These are phyloP conservation scores for Mycena filopes DNA, from an alignment of 768 basidiomycete genomes.

Conservation along the genomic window DNA sequence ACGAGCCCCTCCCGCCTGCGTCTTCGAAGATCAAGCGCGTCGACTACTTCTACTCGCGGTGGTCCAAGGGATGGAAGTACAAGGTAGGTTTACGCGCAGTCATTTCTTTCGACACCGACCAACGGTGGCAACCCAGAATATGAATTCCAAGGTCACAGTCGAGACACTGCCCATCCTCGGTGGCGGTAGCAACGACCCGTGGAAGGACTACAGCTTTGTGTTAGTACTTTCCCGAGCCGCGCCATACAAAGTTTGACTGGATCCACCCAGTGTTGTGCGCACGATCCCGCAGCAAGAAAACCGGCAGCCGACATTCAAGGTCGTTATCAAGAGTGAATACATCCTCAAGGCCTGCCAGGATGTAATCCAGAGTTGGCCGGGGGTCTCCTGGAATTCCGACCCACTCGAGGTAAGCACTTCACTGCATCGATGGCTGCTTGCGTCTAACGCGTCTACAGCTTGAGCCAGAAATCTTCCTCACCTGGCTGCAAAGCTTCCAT, in stretches of 20 bases:
- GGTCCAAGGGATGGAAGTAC: constrained; percentile 69
- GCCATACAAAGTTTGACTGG: neutral
- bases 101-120: neutral
- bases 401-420: constrained; percentile 62
- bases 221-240: constrained; percentile 35
- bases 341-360: constrained; percentile 68
- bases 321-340: constrained; percentile 68
- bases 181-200: constrained; percentile 58
- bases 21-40: constrained; percentile 69
- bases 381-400: constrained; percentile 69
- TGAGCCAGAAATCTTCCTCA: constrained; percentile 66
- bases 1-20: constrained; percentile 52
- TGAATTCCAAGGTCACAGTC: constrained; percentile 61
- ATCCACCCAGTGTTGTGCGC: constrained; percentile 57
- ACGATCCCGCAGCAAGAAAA: constrained; percentile 54
- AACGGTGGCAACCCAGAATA: constrained; percentile 49
- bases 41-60: constrained; percentile 68
- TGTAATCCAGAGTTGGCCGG: constrained; percentile 66
- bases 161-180: constrained; percentile 56
- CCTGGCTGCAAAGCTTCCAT: constrained; percentile 59
- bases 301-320: constrained; percentile 57
- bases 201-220: constrained; percentile 70
- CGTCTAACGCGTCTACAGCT: constrained; percentile 46
- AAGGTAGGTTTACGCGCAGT: constrained; percentile 43
- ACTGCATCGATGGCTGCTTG: neutral